phyloP scores from a whole-genome alignment of 495 filamentous ascomycete species.

The Neurospora terricola region DNA sequence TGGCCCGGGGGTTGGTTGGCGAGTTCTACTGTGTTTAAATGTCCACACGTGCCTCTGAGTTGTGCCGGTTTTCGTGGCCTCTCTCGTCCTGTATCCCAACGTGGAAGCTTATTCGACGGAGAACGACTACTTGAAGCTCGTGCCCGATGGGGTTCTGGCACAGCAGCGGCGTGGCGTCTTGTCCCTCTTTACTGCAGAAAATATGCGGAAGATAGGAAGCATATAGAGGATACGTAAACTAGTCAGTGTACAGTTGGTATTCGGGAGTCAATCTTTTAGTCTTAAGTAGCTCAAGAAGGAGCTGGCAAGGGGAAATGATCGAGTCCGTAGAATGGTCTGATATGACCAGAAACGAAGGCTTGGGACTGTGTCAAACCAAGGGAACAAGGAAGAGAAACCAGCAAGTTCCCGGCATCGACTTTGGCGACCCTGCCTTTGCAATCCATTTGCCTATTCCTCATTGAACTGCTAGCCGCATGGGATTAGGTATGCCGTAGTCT shows the following conservation, averaged over 20 bases:
- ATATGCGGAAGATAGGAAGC: not conserved
- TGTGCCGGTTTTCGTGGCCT: not conserved
- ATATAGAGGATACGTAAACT: not conserved
- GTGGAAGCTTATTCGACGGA: not conserved
- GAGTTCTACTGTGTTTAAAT: not conserved
- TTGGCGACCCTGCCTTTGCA: not conserved
- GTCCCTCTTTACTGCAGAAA: not conserved
- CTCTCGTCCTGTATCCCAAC: not conserved
- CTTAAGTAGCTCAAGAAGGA: not conserved
- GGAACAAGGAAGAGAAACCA: not conserved
- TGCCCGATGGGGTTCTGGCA: not conserved
- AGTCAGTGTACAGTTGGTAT: not conserved
- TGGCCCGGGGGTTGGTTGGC: not conserved
- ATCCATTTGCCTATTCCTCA: constrained; percentile 9
- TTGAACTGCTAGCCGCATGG: constrained; percentile 15
- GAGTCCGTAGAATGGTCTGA: not conserved
- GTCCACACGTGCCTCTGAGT: not conserved
- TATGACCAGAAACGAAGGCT: not conserved
- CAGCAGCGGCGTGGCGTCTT: not conserved
- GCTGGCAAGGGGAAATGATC: not conserved
- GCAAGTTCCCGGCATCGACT: not conserved
- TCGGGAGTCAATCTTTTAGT: not conserved
- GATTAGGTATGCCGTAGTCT: constrained; percentile 15
- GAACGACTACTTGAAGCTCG: not conserved
- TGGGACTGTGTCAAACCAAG: not conserved